Evolutionary conservation across 1,139 yeast species (phyloP).

Genomic region (Pichia sorboxylosa): DNA sequence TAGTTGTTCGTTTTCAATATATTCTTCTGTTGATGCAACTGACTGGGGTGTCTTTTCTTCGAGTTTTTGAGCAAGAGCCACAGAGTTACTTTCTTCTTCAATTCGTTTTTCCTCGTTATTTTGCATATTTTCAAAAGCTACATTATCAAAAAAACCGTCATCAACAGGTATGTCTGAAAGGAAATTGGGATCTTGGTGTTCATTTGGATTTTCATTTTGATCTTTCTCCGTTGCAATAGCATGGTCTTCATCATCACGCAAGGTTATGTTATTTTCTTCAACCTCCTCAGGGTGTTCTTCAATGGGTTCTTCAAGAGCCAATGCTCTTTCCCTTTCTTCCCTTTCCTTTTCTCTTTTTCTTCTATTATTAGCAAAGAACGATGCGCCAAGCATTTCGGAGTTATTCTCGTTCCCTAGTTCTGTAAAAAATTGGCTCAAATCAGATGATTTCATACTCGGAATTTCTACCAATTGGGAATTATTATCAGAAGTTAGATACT

Average conservation of each 20-base stretch:
- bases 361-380: conserved; percentile 9
- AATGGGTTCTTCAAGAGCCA: background rate
- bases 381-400: conserved; percentile 6
- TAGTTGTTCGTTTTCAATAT: conserved; percentile 5
- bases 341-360: conserved; percentile 7
- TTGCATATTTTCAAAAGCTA: conserved; percentile 10
- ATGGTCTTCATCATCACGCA: background rate
- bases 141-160: conserved; percentile 4
- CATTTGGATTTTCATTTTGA: background rate
- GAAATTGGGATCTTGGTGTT: background rate
- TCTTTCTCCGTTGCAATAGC: background rate
- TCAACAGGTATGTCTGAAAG: too few species aligned
- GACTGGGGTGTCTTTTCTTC: too few species aligned
- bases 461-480: conserved; percentile 4
- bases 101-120: too few species aligned
- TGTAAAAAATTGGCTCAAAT: conserved; percentile 12
- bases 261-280: background rate
- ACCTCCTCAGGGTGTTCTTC: background rate
- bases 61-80: too few species aligned
- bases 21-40: too few species aligned
- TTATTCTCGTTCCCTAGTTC: conserved; percentile 9
- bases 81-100: too few species aligned
- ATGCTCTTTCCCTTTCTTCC: background rate
- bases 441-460: conserved; percentile 13
- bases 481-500: background rate